Evolutionary conservation across 345 rosid genomes (phyloP).

Genomic region (Eucalyptus virginea): DNA sequence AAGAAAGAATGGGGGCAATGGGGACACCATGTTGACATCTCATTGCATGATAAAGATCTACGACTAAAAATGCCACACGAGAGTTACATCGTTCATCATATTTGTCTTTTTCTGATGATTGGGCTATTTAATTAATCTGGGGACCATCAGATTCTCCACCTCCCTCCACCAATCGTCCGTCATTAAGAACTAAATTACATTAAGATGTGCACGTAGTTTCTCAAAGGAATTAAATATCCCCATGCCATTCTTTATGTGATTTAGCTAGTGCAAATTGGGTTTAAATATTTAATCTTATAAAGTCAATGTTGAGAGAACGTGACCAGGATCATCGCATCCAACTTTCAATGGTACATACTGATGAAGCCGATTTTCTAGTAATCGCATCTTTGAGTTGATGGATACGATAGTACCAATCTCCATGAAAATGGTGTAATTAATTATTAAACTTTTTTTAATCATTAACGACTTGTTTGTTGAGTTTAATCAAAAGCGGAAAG

Average conservation of each 20-base stretch:
- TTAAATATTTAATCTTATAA: neutral
- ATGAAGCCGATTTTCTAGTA: neutral
- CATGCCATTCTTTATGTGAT: neutral
- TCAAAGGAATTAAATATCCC: neutral
- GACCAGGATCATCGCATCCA: neutral
- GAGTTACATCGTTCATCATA: neutral
- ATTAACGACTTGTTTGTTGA: neutral
- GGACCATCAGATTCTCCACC: neutral
- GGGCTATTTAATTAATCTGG: neutral
- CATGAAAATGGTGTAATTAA: neutral
- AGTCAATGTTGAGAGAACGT: neutral
- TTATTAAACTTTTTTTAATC: neutral
- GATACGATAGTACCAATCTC: neutral
- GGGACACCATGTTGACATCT: neutral
- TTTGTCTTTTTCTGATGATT: neutral
- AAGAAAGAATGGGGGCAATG: neutral
- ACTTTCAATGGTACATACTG: neutral
- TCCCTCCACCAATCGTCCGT: neutral
- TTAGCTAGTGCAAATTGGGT: neutral
- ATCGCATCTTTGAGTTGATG: neutral
- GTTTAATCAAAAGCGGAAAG: neutral
- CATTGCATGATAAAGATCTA: accelerated
- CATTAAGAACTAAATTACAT: neutral
- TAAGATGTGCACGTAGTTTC: neutral
- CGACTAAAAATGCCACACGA: neutral